Evolutionary conservation across 1,284 basidiomycete genomes (phyloP).

Genomic region (Naganishia sp.): DNA sequence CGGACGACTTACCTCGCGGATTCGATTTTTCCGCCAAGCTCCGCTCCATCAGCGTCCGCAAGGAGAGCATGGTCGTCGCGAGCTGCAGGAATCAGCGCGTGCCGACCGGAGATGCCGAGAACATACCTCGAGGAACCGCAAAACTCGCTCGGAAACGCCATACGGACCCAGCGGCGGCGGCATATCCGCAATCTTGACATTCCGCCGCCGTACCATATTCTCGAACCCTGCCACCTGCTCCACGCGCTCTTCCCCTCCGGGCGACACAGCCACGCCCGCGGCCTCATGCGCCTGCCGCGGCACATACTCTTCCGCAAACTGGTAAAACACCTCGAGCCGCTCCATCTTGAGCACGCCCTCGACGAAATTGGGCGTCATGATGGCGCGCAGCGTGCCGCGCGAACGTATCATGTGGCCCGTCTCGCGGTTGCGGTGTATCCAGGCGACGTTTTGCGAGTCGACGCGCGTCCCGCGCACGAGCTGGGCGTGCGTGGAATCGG

Average conservation of each 20-base stretch:
- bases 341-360: slow-evolving; percentile 21
- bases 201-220: background rate
- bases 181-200: background rate
- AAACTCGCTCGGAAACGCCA: slow-evolving; percentile 14
- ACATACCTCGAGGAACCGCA: slow-evolving; percentile 24
- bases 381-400: slow-evolving; percentile 2
- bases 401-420: slow-evolving; percentile 11
- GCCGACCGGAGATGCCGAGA: background rate
- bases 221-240: slow-evolving; percentile 7
- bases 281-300: background rate
- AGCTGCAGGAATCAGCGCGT: slow-evolving; percentile 4
- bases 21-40: slow-evolving; percentile 6
- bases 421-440: slow-evolving; percentile 6
- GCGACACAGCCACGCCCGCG: background rate
- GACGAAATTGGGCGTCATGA: slow-evolving; percentile 23
- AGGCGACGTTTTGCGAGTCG: slow-evolving; percentile 9
- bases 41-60: slow-evolving; percentile 15
- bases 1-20: slow-evolving; percentile 10
- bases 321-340: slow-evolving; percentile 26
- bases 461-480: slow-evolving; percentile 15
- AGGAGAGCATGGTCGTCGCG: slow-evolving; percentile 21
- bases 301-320: slow-evolving; percentile 21
- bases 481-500: background rate
- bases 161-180: slow-evolving; percentile 19
- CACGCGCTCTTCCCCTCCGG: background rate